phyloP scores from a whole-genome alignment of 176 grass and related monocot genomes.

The Phyllostachys edulis region DNA sequence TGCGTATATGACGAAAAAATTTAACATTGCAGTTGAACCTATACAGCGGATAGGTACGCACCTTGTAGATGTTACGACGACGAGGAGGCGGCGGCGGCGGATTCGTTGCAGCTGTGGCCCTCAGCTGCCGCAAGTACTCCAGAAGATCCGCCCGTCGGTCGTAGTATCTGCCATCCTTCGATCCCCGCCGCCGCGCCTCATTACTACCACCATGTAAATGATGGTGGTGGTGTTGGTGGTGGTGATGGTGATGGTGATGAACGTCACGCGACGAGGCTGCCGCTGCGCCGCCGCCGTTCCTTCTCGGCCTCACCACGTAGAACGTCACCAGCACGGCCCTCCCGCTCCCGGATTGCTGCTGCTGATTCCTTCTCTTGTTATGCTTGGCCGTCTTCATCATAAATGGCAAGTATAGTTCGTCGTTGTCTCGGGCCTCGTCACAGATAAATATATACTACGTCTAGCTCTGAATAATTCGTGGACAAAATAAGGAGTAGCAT shows the following conservation, averaged over 20 bases:
- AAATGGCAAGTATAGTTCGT: background rate
- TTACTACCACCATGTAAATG: background rate
- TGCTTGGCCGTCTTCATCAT: conserved; percentile 29
- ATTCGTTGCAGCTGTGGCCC: background rate
- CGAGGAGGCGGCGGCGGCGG: background rate
- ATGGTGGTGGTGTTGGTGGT: background rate
- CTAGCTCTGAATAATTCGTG: background rate
- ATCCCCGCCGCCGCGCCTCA: background rate
- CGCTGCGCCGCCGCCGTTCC: background rate
- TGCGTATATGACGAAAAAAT: background rate
- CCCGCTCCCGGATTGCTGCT: conserved; percentile 1
- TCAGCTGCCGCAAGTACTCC: conserved; percentile 44
- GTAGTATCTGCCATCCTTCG: background rate
- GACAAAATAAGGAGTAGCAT: background rate
- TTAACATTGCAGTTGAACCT: background rate
- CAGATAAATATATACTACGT: background rate
- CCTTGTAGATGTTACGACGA: background rate
- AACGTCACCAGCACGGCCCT: conserved; percentile 33
- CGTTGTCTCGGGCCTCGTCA: background rate
- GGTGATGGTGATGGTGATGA: background rate
- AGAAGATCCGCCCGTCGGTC: conserved; percentile 29
- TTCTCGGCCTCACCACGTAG: background rate
- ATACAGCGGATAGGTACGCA: background rate
- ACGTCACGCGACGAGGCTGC: background rate
- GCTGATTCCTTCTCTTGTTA: background rate